phyloP scores from a whole-genome alignment of 2,329 filamentous ascomycete species.

The Penicillium hesseltinei region DNA sequence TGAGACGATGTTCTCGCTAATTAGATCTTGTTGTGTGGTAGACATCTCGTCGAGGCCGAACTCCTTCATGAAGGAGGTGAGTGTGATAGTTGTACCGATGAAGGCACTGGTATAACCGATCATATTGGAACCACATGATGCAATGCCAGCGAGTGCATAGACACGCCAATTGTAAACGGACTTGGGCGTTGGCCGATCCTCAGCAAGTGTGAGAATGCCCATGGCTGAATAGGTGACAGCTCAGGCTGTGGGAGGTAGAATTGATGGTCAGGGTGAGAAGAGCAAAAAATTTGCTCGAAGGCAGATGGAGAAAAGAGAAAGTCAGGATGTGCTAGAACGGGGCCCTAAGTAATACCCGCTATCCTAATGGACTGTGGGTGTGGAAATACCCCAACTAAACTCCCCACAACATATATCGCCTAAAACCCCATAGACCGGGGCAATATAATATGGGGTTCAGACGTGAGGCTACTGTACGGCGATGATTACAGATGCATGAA shows the following conservation, averaged over 20 bases:
- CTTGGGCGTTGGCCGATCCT: slow-evolving; percentile 54
- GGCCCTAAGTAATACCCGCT: slow-evolving; percentile 21
- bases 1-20: slow-evolving; percentile 72
- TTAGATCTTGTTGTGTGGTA: slow-evolving; percentile 51
- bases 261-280: background rate
- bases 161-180: slow-evolving; percentile 61
- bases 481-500: slow-evolving; percentile 15
- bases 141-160: slow-evolving; percentile 53
- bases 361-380: slow-evolving; percentile 16
- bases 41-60: slow-evolving; percentile 60
- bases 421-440: slow-evolving; percentile 28
- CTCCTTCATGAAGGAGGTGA: slow-evolving; percentile 65
- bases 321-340: slow-evolving; percentile 13
- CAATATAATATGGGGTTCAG: slow-evolving; percentile 30
- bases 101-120: slow-evolving; percentile 69
- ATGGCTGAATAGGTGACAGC: slow-evolving; percentile 22
- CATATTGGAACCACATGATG: slow-evolving; percentile 58
- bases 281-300: slow-evolving; percentile 1
- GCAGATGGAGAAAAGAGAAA: slow-evolving; percentile 7
- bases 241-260: background rate
- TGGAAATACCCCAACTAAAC: slow-evolving; percentile 23
- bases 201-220: slow-evolving; percentile 38
- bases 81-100: slow-evolving; percentile 71
- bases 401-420: slow-evolving; percentile 29
- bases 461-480: slow-evolving; percentile 19